These are phyloP conservation scores for Dactylorhiza incarnata DNA, from an alignment of 106 monocot species.

Conservation along the genomic window DNA sequence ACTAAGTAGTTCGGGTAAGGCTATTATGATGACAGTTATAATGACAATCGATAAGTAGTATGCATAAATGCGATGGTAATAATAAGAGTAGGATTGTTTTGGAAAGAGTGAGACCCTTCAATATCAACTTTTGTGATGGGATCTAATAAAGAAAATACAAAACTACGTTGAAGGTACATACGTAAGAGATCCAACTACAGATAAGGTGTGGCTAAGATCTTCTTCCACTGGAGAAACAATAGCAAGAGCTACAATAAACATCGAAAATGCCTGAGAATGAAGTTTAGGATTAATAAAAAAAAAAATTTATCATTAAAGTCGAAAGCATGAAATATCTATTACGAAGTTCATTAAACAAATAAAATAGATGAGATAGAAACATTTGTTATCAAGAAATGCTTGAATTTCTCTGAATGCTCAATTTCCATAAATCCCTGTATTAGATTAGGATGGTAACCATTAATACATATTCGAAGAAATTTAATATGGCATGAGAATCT, in stretches of 20 bases:
- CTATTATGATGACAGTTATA: not conserved
- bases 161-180: conserved; percentile 19
- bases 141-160: not conserved
- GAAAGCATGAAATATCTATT: not conserved
- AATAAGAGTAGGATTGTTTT: not conserved
- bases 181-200: conserved; percentile 68
- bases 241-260: conserved; percentile 66
- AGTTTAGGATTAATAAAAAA: not conserved
- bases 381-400: not conserved
- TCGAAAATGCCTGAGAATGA: conserved; percentile 56
- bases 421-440: not conserved
- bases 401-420: not conserved
- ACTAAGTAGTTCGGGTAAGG: not conserved
- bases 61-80: not conserved
- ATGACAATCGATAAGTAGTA: not conserved
- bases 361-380: not conserved
- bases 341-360: not conserved
- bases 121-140: not conserved
- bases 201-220: conserved; percentile 35
- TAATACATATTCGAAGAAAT: not conserved
- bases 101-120: not conserved
- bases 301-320: not conserved
- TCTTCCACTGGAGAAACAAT: conserved; percentile 57
- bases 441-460: not conserved
- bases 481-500: not conserved